Percentiles rank a stretch among this genome's conserved stretches.
Conservation (phyloP, 345 rosid genomes). For the Arabis alpina region DNA sequence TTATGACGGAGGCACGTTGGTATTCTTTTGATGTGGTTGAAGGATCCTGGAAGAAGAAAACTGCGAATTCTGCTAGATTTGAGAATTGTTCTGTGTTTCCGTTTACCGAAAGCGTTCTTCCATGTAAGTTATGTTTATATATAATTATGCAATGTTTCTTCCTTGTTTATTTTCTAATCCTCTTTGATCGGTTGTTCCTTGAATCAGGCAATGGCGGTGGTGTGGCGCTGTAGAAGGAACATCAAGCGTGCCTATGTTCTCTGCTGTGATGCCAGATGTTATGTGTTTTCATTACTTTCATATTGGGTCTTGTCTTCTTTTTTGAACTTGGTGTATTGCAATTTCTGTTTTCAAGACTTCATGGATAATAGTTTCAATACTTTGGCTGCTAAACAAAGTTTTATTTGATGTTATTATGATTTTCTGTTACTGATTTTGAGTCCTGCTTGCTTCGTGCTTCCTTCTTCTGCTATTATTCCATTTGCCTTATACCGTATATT, state of each 20-base stretch:
- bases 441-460: neutral
- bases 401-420: neutral
- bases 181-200: constrained; percentile 3
- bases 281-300: neutral
- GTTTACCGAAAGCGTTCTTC: constrained; percentile 43
- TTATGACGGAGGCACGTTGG: constrained; percentile 25
- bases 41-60: too few species aligned
- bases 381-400: neutral
- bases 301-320: neutral
- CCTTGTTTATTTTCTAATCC: constrained; percentile 1
- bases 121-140: constrained; percentile 40
- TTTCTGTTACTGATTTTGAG: constrained; percentile 4
- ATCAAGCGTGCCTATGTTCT: neutral
- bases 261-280: too few species aligned
- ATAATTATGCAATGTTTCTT: neutral
- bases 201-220: constrained; percentile 36
- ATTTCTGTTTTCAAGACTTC: constrained; percentile 8
- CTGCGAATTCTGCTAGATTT: too few species aligned
- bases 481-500: neutral
- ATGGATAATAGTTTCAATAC: neutral
- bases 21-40: constrained; percentile 30
- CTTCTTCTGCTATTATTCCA: neutral
- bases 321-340: neutral
- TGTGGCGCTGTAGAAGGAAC: constrained; percentile 5
- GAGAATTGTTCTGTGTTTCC: constrained; percentile 24